Percentiles rank a stretch among this genome's conserved stretches.
These are phyloP conservation scores for Aureobasidium sp. DNA, from an alignment of 2,329 filamentous ascomycete species.

Conservation along the genomic window DNA sequence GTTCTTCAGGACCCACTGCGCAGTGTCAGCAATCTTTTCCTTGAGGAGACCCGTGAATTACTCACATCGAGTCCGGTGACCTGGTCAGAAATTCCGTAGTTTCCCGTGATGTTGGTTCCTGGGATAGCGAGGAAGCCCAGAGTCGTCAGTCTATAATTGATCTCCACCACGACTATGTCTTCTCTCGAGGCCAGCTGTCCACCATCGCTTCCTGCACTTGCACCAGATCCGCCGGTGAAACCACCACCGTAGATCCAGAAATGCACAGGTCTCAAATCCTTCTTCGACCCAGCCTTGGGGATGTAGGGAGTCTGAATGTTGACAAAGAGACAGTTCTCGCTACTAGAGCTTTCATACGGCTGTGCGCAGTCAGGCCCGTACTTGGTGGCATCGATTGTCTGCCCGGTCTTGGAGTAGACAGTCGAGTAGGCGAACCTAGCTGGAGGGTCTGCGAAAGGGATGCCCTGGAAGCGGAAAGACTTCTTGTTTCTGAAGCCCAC, in stretches of 20 bases:
- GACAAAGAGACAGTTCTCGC: conserved; percentile 44
- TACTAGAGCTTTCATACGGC: conserved; percentile 21
- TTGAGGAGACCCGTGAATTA: not conserved
- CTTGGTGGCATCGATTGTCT: conserved; percentile 40
- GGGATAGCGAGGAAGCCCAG: conserved; percentile 53
- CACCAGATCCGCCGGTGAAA: conserved; percentile 44
- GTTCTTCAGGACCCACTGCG: conserved; percentile 40
- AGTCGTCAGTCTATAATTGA: conserved; percentile 55
- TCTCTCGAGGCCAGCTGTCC: conserved; percentile 52
- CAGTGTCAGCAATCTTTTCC: not conserved
- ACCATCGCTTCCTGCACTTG: conserved; percentile 39
- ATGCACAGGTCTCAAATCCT: conserved; percentile 40
- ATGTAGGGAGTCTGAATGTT: conserved; percentile 44
- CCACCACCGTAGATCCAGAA: conserved; percentile 52
- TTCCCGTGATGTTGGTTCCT: conserved; percentile 49
- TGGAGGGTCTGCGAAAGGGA: conserved; percentile 38
- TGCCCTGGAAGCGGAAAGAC: conserved; percentile 43
- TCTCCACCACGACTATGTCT: conserved; percentile 52
- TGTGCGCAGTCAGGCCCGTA: conserved; percentile 43
- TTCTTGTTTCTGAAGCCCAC: conserved; percentile 48
- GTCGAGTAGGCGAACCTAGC: conserved; percentile 42
- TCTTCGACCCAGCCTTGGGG: conserved; percentile 34
- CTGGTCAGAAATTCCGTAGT: conserved; percentile 45
- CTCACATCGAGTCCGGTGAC: conserved; percentile 2
- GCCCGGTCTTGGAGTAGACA: conserved; percentile 38